Base-by-base conservation (phyloP, 208 protist species). In the Trypanosoma mega region DNA sequence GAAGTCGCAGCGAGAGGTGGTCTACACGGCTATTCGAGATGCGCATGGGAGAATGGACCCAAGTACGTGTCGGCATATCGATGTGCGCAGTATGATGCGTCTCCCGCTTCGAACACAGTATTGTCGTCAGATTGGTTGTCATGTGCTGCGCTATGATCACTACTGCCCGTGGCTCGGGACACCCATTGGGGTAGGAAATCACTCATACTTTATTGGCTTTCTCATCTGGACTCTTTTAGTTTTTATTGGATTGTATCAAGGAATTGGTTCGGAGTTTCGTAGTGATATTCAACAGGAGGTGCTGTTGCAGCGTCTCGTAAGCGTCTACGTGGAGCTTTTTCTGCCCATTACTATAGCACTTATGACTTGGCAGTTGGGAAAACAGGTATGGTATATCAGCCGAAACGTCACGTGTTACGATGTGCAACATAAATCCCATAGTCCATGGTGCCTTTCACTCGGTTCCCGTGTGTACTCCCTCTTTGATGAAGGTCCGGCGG, bases 71-170 rank as follows among this genome's bases (percentile, higher is more conserved):
- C 67, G 82, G 54, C 50, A 60, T 33, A 74, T 86, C 26, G 80
- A 89, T 62, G 43, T 79, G 8, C 30, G 51, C 18, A 72, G 72
- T 20, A 90, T 93, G 85, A 72, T 88, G 20, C 76, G 68, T 39
- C 90, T 90, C 54, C 91, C 91, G 6, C 59, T 93, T 16, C 82
- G 87, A 3, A 78, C 92, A 2, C 89, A 95, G 73, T 74, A 70
- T 65, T 95, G 87, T 55, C 49, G 58, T 11, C 73, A 83, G 21
- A 49, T 72, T 20, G 56, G 77, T 44, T 63, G 77, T 37, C 65
- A 82, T 27, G 80, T 97, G 21, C 69, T 82, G 1, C 77, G 86
- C 41, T 92, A 79, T 60, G 82, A 97, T 43, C 87, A 92, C 47
- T 93, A 87, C 68, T 90, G 81, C 45, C 26, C 61, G 18, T 88